These are phyloP conservation scores for Saxispiralis lemnorum DNA, from an alignment of 495 filamentous ascomycete species.

Conservation along the genomic window DNA sequence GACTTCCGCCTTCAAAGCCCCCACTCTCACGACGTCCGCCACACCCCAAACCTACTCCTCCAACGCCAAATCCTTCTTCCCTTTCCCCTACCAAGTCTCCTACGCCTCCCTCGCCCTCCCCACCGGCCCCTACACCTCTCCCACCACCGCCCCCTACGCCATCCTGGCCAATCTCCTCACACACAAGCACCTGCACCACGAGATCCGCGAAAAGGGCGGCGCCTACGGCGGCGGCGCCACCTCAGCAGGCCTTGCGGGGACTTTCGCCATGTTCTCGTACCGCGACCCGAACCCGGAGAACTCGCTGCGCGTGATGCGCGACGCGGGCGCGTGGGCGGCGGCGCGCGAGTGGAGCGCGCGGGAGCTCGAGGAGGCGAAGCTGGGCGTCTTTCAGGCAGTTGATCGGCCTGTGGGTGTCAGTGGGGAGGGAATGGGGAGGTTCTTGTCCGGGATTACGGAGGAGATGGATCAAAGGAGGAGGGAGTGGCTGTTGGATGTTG, in stretches of 20 bases:
- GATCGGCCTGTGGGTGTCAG: slow-evolving; percentile 82
- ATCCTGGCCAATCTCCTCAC: slow-evolving; percentile 88
- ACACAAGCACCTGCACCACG: slow-evolving; percentile 90
- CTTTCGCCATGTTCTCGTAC: slow-evolving; percentile 92
- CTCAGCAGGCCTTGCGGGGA: slow-evolving; percentile 54
- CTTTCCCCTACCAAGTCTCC: slow-evolving; percentile 91
- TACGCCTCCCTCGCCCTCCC: slow-evolving; percentile 67
- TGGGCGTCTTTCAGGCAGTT: slow-evolving; percentile 87
- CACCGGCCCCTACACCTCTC: slow-evolving; percentile 69
- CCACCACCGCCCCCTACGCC: slow-evolving; percentile 58
- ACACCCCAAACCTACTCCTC: slow-evolving; percentile 24
- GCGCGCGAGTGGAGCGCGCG: slow-evolving; percentile 69
- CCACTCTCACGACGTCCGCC: slow-evolving; percentile 21
- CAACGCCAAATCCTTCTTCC: slow-evolving; percentile 62
- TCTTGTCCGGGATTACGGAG: slow-evolving; percentile 67
- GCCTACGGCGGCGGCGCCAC: slow-evolving; percentile 90
- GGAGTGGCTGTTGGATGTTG: slow-evolving; percentile 77
- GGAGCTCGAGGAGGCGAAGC: slow-evolving; percentile 88
- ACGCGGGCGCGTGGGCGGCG: slow-evolving; percentile 66
- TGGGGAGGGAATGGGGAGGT: slow-evolving; percentile 68
- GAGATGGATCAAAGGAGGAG: slow-evolving; percentile 79
- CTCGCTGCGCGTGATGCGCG: slow-evolving; percentile 65
- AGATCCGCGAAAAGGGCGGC: slow-evolving; percentile 93
- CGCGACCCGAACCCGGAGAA: slow-evolving; percentile 92
- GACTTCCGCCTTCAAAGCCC: slow-evolving; percentile 26